These are phyloP conservation scores for Aspergillus brunneoviolaceus DNA, from an alignment of 2,329 filamentous ascomycete species.

Conservation along the genomic window DNA sequence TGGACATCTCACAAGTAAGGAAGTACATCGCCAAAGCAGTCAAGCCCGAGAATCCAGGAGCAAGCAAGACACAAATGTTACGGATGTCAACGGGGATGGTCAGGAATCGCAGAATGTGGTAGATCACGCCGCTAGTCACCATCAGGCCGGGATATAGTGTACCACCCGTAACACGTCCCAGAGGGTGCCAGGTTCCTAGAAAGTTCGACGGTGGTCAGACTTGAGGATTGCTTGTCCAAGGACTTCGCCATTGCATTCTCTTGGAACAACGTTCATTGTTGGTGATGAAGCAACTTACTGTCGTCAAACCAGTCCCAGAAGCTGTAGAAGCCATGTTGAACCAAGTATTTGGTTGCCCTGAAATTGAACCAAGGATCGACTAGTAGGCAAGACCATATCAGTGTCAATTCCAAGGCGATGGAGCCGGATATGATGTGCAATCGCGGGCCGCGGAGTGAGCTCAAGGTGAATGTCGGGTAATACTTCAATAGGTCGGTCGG, in stretches of 20 bases:
- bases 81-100: conserved; percentile 95
- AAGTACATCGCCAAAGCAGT: conserved; percentile 93
- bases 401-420: conserved; percentile 18
- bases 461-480: conserved; percentile 4
- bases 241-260: not conserved
- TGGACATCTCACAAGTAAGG: conserved; percentile 94
- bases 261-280: not conserved
- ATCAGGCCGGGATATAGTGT: conserved; percentile 98
- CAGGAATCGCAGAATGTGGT: conserved; percentile 85
- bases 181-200: conserved; percentile 88
- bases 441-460: not conserved
- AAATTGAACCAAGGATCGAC: conserved; percentile 99
- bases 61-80: conserved; percentile 96
- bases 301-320: conserved; percentile 99
- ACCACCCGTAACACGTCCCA: conserved; percentile 95
- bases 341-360: conserved; percentile 94
- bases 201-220: not conserved
- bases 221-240: not conserved
- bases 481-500: conserved; percentile 9
- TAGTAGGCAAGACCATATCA: conserved; percentile 42
- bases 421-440: not conserved
- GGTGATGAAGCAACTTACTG: conserved; percentile 56
- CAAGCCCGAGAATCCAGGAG: conserved; percentile 88
- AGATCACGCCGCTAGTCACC: conserved; percentile 97
- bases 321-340: conserved; percentile 94